Evolutionary conservation across 257 asterid genomes (phyloP), one percentile per base, ranked within the genome.

Genomic region (Solanum gandarillasii): DNA sequence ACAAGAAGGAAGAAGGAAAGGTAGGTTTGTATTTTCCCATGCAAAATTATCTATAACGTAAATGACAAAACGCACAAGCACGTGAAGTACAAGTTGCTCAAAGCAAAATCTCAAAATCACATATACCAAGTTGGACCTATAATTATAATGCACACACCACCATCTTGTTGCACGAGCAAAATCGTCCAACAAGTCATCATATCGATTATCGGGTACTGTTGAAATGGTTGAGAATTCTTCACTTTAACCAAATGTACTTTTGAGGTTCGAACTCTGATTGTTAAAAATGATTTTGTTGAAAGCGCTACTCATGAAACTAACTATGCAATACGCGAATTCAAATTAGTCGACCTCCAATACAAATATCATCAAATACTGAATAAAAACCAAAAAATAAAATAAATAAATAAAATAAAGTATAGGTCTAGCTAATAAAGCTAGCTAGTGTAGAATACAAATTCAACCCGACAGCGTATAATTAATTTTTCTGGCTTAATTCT

Each of bases 131-230:
- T 87, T 75, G 58, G 72, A 84, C 38, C 52, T 60, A 86, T 82
- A 87, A 86, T 84, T 55, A 20, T 83, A 72, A 85, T 87, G 60
- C 55, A 86, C 78, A 68, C 39, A 46, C 83, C 93, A 93, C 91
- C 92, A 92, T 94, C 90, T 88, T 84, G 89, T 88, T 91, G 87
- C 88, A 71, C 78, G 62, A 87, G 87, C 83, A 86, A 86, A 72
- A 87, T 86, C n/a, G 86, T 87, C 34, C 31, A 55, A 72, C 36
- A 34, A 5, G 23, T 34, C 16, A 65, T 34, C 21, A 52, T 52
- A 52, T 18, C 9, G 0, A 52, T 52, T 52, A 18, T 52, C 10
- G 10, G n/a, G 2, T 1, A 16, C 62, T 18, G 10, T 0, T 52
- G 62, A 52, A 52, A n/a, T 65, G 21, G 0, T 68, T 68, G 21